Conservation (phyloP, 331 rosid genomes). For the Prunus yedoensis region DNA sequence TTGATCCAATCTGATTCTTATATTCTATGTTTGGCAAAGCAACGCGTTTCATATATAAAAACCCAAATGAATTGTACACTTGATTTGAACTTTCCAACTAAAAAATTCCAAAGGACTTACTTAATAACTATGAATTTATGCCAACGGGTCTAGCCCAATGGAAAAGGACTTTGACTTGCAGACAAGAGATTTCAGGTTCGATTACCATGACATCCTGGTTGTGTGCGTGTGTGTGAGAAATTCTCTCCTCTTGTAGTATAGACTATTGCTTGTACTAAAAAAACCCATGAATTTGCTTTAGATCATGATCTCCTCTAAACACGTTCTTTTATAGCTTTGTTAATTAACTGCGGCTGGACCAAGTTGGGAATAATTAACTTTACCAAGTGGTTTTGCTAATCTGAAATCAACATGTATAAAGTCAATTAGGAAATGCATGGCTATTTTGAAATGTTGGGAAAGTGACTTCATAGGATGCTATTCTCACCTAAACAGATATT, state of each 20-base stretch:
- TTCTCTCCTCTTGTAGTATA: too few relatives aligned
- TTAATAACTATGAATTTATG: too few relatives aligned
- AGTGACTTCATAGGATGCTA: slow-evolving; percentile 10
- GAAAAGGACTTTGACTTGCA: fast-evolving
- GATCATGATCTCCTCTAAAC: background rate
- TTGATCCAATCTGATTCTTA: too few relatives aligned
- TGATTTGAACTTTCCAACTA: background rate
- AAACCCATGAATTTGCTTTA: background rate
- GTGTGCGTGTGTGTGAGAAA: too few relatives aligned
- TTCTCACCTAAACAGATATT: background rate
- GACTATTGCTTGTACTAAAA: too few relatives aligned
- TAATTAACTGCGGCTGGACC: background rate
- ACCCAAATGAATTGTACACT: background rate
- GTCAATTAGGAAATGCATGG: background rate
- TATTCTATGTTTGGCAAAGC: too few relatives aligned
- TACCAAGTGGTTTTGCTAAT: background rate
- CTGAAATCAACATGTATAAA: background rate
- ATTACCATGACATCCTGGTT: fast-evolving
- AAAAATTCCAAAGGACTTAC: background rate
- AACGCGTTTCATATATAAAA: background rate
- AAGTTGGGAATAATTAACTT: background rate
- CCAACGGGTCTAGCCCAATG: fast-evolving
- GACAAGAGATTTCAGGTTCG: fast-evolving
- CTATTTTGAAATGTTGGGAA: background rate
- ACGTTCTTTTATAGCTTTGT: background rate